Evolutionary conservation across 1,284 basidiomycete species (phyloP), one percentile per base, ranked within the genome.

Genomic region (Leccinum pachyderme): DNA sequence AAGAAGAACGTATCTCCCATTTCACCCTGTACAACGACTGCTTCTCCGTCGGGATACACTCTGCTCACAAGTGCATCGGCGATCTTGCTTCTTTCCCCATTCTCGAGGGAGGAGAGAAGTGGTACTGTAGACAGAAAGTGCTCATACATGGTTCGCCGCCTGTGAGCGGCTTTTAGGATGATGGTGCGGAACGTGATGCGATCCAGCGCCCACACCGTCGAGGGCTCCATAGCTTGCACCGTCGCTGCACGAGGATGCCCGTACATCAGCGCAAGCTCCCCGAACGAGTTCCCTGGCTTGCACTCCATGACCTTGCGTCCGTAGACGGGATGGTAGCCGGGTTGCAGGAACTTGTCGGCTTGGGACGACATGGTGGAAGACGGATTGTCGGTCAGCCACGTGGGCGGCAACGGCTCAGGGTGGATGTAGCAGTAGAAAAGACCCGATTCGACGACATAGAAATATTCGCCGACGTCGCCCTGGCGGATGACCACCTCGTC

Each of bases 161-260:
- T 80, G 62, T 94, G 89, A 35, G 93, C 93, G 55, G 86, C 81
- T 71, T 92, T 92, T 57, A 97, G 81, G 51, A 99, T 89, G 73
- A 99, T 98, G n/a, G 93, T 96, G 41, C 96, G 86, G 87, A 99
- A 99, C 1, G 95, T 98, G 65, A 97, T 93, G 52, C 96, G 89
- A 75, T 99, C 96, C 56, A 99, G 79, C 6, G 92, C 89, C 96
- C 96, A 99, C 32, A 98, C 79, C 7, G 90, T 94, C 51, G 91
- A 95, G 0, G 83, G 76, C 53, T 91, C 86, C 39, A 90, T 86
- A 4, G 95, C 88, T 29, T 98, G 75, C 48, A 99, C 94, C 3
- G 94, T 94, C 5, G 97, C 96, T 5, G 95, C 94, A 48, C 96
- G 90, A 31, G 94, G 93, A 64, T 97, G 94, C 47, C 94, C 94